Conservation (phyloP, 768 basidiomycete genomes). For the Cantharellus anzutake region DNA sequence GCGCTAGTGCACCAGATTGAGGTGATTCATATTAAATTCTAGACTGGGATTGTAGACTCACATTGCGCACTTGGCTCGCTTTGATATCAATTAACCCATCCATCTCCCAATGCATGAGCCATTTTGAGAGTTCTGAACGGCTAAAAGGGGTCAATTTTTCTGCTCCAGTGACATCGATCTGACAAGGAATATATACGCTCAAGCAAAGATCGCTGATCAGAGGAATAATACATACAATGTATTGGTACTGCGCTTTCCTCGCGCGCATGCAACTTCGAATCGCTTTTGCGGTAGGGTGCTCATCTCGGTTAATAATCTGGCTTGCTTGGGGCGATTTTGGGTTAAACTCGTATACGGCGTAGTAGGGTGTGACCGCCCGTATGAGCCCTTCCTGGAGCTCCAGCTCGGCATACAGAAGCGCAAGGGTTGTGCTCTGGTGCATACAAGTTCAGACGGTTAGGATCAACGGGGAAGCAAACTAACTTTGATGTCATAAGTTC, state of each 20-base stretch:
- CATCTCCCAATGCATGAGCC: conserved; percentile 24
- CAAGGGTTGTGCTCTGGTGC: conserved; percentile 23
- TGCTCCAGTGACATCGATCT: not conserved
- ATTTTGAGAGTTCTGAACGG: conserved; percentile 18
- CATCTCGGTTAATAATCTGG: conserved; percentile 10
- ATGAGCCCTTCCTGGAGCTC: conserved; percentile 28
- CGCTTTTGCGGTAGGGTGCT: conserved; percentile 16
- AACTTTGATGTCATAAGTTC: conserved; percentile 23
- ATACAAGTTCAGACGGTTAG: not conserved
- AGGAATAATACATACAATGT: too few species aligned
- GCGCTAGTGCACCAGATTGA: conserved; percentile 8
- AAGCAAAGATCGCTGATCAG: too few species aligned
- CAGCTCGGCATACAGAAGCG: conserved; percentile 27
- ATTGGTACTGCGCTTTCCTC: not conserved
- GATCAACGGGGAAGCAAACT: conserved; percentile 1
- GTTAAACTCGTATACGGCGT: conserved; percentile 23
- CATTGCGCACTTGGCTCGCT: conserved; percentile 22
- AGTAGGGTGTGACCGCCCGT: conserved; percentile 29
- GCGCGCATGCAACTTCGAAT: conserved; percentile 11
- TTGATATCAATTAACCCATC: conserved; percentile 18
- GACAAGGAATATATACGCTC: not conserved
- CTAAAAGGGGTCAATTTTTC: not conserved
- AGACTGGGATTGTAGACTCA: not conserved
- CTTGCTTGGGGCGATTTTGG: not conserved
- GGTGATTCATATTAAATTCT: not conserved